Evolutionary conservation across 2,329 filamentous ascomycete species (phyloP), one percentile per base, ranked within the genome.

Genomic region (Colletotrichum orchidophilum): DNA sequence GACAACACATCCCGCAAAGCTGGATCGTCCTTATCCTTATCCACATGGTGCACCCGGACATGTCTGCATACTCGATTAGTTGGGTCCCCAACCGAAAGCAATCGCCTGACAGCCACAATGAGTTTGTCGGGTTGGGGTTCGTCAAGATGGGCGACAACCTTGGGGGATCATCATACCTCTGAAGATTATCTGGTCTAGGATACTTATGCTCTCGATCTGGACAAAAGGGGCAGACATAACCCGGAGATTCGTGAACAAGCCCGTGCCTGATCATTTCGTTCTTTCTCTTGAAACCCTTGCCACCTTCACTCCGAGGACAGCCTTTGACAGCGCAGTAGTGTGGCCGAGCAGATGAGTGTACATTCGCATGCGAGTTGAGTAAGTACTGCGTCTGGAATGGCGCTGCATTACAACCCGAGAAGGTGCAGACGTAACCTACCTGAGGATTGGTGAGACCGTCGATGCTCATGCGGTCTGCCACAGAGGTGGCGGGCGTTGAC

Each of bases 141-240:
- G 18, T 4, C 7, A 46, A 18, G 18, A 46, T 46, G 39, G n/a
- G 39, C 21, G 18, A 46, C 39, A 46, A n/a, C 2, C 18, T 8
- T n/a, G 18, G 6, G 18, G 26, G 35, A 18, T 33, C 3, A 31
- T 80, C 88, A 74, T 86, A 97, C 94, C 96, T 91, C 84, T 98
- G 96, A 66, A 99, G 84, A 85, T 98, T 98, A 80, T 99, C 96
- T 39, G 96, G 96, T 75, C 96, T 88, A 5, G 96, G 96, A 80
- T 98, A 98, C 79, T 93, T 95, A 81, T 98, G 96, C 79, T 98
- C 95, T 75, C 95, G 88, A 77, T 97, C 95, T 1, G 94, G 93
- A 80, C 96, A 99, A 79, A 98, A 98, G 0, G 96, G 96, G 80
- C 96, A 99, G 33, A 97, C 91, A 77, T 98, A 99, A 71, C 96